Base-by-base conservation (phyloP, 2,329 filamentous ascomycete genomes). In the Diaporthe helianthi region DNA sequence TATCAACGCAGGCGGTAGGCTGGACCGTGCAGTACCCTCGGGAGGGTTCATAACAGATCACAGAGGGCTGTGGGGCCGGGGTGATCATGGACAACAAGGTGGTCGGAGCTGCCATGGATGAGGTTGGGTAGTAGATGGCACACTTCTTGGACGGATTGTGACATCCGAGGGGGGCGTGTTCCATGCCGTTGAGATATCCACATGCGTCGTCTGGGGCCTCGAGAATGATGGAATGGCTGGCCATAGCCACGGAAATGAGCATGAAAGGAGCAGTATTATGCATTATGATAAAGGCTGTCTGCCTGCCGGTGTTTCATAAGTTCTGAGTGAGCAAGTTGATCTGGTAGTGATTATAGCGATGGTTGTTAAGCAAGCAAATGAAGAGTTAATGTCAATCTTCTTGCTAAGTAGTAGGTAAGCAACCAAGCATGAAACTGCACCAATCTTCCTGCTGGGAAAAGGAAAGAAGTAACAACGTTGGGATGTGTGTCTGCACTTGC, bases 101-200 rank as follows among this genome's bases (percentile, higher is more conserved):
- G 2, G 46, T 12, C 13, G 41, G 19, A 38, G 24, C 55, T 44
- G 46, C 41, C 33, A 24, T 26, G 1, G 22, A 17, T n/a, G 67
- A 69, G 12, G 41, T 60, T 4, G 67, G 60, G 33, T 65, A 69
- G 61, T 69, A 69, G 19, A 69, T 29, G 60, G 67, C 67, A 33
- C 67, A 69, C 24, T 24, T 65, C 17, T 68, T n/a, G 8, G 51
- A 52, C 8, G 2, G n/a, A 3, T 31, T 12, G 1, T 22, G 24
- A 19, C 67, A 69, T 4, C 41, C 41, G 6, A 58, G 60, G 5
- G 29, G 44, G 24, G 41, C 13, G 1, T 38, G n/a, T 47, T 53
- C 15, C 6, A 31, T 38, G 29, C 68, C 65, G 33, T 68, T 61
- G 19, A 63, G 54, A 19, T 55, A 68, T 44, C 68, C 68, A 44